Base-by-base conservation (phyloP, 148 eudicot species). In the Vaccinium vitisidaea region DNA sequence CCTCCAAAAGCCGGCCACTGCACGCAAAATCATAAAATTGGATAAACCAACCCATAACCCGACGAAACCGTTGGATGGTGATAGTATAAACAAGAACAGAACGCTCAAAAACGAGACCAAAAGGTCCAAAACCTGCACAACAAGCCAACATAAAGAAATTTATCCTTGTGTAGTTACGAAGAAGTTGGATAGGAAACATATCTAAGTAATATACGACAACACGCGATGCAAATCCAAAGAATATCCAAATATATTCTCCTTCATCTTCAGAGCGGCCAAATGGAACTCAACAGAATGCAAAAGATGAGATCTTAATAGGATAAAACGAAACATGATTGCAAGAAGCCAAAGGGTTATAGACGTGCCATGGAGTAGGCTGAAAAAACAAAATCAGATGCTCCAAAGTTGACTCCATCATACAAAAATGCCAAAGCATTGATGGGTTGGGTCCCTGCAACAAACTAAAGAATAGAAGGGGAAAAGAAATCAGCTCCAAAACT, bases 401-500 rank as follows among this genome's bases (percentile, higher is more conserved):
- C 94, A 86, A 85, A 92, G 82, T 92, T 91, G 53, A 92, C 83
- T 52, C 94, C 93, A 70, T 92, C 93, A 58, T 89, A 91, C 21
- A 92, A 91, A 84, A 91, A 92, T 48, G 93, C 92, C 80, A 92
- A 32, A 7, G 91, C 85, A 83, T 92, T 92, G 65, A 92, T 91
- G 32, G 93, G 93, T 75, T 92, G 94, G 30, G 94, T 92, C 1
- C 84, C 89, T 75, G 92, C 93, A 25, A 92, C 92, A 87, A 92
- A 92, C 93, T 92, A 83, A 83, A n/a, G 14, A 75, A 55, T 43
- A 81, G 10, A 67, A 67, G 65, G 71, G 8, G 27, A 3, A 32
- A 82, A 80, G 25, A 75, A 13, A 19, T 75, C 54, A 75, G 79
- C 30, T 75, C 30, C 55, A 48, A n/a, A 48, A 75, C 2, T 75